Conservation (phyloP, 306 rosid species). For the Rubus idaeus region DNA sequence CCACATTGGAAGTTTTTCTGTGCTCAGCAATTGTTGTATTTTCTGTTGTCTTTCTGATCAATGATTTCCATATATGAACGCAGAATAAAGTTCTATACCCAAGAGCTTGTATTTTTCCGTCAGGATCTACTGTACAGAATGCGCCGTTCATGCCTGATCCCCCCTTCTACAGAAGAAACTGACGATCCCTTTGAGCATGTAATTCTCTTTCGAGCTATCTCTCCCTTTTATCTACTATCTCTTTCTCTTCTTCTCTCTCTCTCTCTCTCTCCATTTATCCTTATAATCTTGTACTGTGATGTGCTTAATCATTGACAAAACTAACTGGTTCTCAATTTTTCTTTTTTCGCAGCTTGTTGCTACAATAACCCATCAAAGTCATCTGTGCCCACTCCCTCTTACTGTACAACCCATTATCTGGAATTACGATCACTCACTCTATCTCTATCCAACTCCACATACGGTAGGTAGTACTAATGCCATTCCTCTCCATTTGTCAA, state of each 20-base stretch:
- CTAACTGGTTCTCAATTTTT: conserved; percentile 27
- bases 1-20: not conserved
- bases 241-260: conserved; percentile 3
- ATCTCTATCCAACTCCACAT: conserved; percentile 92
- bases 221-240: not conserved
- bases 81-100: conserved; percentile 80
- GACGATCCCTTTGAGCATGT: conserved; percentile 90
- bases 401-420: conserved; percentile 78
- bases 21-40: conserved; percentile 18
- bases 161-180: conserved; percentile 87
- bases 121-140: conserved; percentile 85
- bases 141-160: conserved; percentile 81
- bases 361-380: conserved; percentile 93
- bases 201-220: conserved; percentile 9
- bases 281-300: conserved; percentile 10
- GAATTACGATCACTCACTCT: conserved; percentile 84
- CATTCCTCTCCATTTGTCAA: not conserved
- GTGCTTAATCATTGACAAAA: conserved; percentile 18
- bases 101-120: conserved; percentile 83
- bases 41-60: conserved; percentile 22
- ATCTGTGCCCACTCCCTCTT: conserved; percentile 92
- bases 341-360: conserved; percentile 85
- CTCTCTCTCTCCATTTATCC: not conserved
- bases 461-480: conserved; percentile 65
- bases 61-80: conserved; percentile 29